Evolutionary conservation across 805 yeast species (phyloP).

Genomic region (Barnettozyma wickerhamii): DNA sequence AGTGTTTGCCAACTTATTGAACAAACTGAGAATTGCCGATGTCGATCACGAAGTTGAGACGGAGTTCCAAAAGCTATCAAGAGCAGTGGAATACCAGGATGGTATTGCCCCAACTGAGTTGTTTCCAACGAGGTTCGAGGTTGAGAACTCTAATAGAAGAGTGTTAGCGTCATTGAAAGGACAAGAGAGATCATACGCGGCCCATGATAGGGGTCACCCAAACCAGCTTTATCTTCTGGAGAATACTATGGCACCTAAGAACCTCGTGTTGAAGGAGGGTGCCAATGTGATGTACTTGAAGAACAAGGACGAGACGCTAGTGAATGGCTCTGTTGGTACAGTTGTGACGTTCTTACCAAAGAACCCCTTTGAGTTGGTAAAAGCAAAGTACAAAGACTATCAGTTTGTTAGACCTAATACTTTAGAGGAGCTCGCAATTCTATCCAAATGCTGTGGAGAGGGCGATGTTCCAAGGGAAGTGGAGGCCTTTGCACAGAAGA

Average conservation of each 20-base stretch:
- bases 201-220: slow-evolving; percentile 37
- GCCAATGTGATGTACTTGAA: slow-evolving; percentile 95
- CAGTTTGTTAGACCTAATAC: slow-evolving; percentile 20
- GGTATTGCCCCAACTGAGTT: slow-evolving; percentile 88
- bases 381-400: slow-evolving; percentile 13
- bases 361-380: slow-evolving; percentile 15
- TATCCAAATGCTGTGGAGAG: slow-evolving; percentile 28
- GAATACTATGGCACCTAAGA: slow-evolving; percentile 66
- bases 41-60: slow-evolving; percentile 44
- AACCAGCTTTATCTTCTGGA: slow-evolving; percentile 35
- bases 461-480: slow-evolving; percentile 25
- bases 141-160: slow-evolving; percentile 63
- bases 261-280: slow-evolving; percentile 63
- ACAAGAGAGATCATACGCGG: slow-evolving; percentile 36
- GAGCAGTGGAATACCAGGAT: slow-evolving; percentile 57
- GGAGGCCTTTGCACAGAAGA: slow-evolving; percentile 19
- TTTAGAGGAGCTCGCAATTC: slow-evolving; percentile 21
- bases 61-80: slow-evolving; percentile 49
- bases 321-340: slow-evolving; percentile 88
- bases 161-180: slow-evolving; percentile 51
- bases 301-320: slow-evolving; percentile 70
- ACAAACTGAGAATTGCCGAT: slow-evolving; percentile 72
- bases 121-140: slow-evolving; percentile 83
- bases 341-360: slow-evolving; percentile 41
- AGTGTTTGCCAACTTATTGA: slow-evolving; percentile 71